Conservation (phyloP, 305 asterid species). For the Petunia hybrid region DNA sequence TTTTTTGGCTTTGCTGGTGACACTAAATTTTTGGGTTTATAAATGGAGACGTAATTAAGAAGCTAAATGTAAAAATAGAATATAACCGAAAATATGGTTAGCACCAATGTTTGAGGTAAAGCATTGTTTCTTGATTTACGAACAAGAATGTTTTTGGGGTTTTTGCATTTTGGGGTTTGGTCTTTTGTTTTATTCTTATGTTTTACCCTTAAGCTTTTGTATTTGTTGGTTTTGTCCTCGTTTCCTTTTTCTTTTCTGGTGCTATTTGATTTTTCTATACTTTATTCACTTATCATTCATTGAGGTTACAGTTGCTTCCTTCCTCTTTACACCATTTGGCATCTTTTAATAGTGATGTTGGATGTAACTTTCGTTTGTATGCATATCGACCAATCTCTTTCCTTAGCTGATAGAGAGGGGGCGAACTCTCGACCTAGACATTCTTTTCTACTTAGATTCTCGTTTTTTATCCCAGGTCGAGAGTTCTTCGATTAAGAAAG, state of each 20-base stretch:
- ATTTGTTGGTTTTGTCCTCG: background rate
- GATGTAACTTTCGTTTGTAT: no score
- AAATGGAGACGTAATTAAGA: constrained; percentile 27
- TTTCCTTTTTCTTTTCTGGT: background rate
- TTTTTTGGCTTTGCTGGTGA: constrained; percentile 29
- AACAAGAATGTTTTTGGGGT: constrained; percentile 28
- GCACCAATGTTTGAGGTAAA: constrained; percentile 2
- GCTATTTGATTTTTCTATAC: background rate
- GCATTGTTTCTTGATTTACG: constrained; percentile 27
- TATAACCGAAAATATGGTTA: constrained; percentile 3
- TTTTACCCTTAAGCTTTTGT: background rate
- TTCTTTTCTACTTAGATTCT: no score
- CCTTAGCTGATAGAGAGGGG: no score
- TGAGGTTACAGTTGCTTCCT: background rate
- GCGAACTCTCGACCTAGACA: no score
- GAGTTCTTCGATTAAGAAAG: no score
- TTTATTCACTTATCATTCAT: background rate
- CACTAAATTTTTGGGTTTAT: constrained; percentile 24
- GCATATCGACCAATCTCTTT: no score
- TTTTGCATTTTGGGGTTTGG: background rate
- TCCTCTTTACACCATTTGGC: constrained; percentile 1
- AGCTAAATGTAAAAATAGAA: constrained; percentile 3
- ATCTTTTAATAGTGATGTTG: background rate
- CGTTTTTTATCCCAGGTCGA: no score
- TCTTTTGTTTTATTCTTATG: background rate